Evolutionary conservation across 192 early-diverging fungal genomes (phyloP).

Genomic region (Backusella mclennaniae): DNA sequence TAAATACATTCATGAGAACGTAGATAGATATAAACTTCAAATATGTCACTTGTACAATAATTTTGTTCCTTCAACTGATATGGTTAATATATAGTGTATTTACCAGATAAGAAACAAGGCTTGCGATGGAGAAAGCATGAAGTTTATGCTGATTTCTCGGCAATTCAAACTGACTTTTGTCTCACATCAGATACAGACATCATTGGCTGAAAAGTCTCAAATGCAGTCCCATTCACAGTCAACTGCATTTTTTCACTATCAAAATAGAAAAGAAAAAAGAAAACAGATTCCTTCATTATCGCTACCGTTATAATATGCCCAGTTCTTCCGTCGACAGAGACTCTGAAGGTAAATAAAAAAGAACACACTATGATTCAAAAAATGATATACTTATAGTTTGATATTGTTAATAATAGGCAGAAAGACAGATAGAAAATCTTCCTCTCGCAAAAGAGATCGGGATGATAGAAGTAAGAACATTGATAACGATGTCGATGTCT

Average conservation of each 20-base stretch:
- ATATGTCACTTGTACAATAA: too few species aligned
- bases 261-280: background rate
- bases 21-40: too few species aligned
- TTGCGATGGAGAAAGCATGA: too few species aligned
- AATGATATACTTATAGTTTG: background rate
- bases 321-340: background rate
- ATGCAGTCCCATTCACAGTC: background rate
- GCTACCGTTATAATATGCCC: background rate
- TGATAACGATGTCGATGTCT: conserved; percentile 37
- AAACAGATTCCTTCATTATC: background rate
- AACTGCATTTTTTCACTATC: background rate
- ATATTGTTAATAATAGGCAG: background rate
- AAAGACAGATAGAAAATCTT: conserved; percentile 20
- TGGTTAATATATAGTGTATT: too few species aligned
- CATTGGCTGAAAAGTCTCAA: background rate
- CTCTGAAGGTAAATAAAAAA: background rate
- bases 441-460: conserved; percentile 31
- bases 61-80: too few species aligned
- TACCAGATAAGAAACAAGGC: too few species aligned
- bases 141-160: background rate
- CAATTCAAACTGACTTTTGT: background rate
- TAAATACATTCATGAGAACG: too few species aligned
- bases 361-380: background rate
- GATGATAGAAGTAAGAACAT: conserved; percentile 31
- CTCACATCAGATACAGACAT: background rate